Evolutionary conservation across 2,329 filamentous ascomycete genomes (phyloP).

Genomic region (Davidsoniella virescens): DNA sequence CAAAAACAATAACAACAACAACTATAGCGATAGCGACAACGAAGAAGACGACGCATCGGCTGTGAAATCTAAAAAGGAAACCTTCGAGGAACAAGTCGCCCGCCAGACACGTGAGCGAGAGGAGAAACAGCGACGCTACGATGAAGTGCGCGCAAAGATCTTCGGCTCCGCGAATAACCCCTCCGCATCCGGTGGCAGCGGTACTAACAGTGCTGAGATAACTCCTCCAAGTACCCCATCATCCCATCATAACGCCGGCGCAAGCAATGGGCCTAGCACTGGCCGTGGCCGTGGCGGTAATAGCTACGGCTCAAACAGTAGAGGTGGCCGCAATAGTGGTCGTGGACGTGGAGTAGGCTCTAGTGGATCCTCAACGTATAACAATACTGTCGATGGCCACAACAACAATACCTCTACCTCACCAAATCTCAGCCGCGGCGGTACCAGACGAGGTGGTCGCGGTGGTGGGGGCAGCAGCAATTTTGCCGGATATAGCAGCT

Average conservation of each 20-base stretch:
- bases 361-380: constrained; percentile 13
- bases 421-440: background rate
- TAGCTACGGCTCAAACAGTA: no score
- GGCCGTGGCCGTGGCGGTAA: no score
- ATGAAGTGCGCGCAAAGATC: constrained; percentile 74
- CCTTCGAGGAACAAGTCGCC: constrained; percentile 57
- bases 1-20: constrained; percentile 18
- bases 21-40: constrained; percentile 29
- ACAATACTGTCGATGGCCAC: background rate
- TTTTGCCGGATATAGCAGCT: no score
- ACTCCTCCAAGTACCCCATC: no score
- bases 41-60: constrained; percentile 48
- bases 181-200: constrained; percentile 15
- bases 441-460: background rate
- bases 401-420: no score
- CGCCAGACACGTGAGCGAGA: constrained; percentile 67
- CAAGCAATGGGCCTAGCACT: constrained; percentile 21
- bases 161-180: constrained; percentile 43
- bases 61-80: constrained; percentile 22
- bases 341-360: constrained; percentile 25
- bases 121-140: constrained; percentile 80
- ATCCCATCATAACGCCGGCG: no score
- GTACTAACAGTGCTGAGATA: constrained; percentile 20
- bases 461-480: no score
- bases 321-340: constrained; percentile 20